Evolutionary conservation across 1,139 yeast genomes (phyloP).

Genomic region (Saccharomycopsis crataegensis): DNA sequence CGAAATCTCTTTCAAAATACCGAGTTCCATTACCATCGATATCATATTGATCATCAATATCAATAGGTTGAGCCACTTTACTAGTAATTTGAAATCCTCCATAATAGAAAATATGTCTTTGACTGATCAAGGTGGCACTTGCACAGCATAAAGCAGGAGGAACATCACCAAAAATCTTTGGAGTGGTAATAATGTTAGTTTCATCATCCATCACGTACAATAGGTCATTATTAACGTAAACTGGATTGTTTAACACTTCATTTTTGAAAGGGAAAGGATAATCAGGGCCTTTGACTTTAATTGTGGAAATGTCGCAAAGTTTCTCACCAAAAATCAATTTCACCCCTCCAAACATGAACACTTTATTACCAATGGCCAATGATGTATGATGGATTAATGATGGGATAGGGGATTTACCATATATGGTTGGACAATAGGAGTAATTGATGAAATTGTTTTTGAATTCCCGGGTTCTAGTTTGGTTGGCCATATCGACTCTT

Average conservation of each 20-base stretch:
- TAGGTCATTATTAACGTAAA: constrained; percentile 30
- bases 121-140: constrained; percentile 31
- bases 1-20: constrained; percentile 29
- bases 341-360: constrained; percentile 39
- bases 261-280: constrained; percentile 38
- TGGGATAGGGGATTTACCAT: constrained; percentile 33
- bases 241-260: constrained; percentile 32
- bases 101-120: constrained; percentile 35
- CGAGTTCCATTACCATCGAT: constrained; percentile 26
- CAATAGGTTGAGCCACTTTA: constrained; percentile 24
- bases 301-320: constrained; percentile 16
- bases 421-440: constrained; percentile 27
- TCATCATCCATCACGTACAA: constrained; percentile 31
- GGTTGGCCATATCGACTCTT: background rate
- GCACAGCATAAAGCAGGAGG: constrained; percentile 38
- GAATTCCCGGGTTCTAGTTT: background rate
- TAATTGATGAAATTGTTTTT: constrained; percentile 8
- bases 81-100: constrained; percentile 40
- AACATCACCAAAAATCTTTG: constrained; percentile 28
- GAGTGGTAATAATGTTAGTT: constrained; percentile 30
- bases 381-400: constrained; percentile 35
- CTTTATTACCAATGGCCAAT: constrained; percentile 29
- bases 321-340: constrained; percentile 28
- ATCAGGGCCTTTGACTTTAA: constrained; percentile 23
- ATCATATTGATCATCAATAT: constrained; percentile 24